Evolutionary conservation across 257 asterid genomes (phyloP).

Genomic region (Solanum acaule): DNA sequence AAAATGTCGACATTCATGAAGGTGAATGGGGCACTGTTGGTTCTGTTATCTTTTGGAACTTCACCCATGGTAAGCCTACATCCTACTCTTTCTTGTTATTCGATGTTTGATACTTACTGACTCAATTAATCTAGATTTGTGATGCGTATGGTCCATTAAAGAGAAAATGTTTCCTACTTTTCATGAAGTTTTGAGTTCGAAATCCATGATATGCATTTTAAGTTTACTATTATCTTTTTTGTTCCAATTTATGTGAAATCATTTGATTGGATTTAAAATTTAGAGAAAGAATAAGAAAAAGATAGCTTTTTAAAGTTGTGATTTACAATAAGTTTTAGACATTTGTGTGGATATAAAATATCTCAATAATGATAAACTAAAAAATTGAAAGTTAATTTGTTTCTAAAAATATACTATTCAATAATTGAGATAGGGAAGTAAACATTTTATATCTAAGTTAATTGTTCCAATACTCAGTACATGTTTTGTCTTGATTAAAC

Average conservation of each 20-base stretch:
- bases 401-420: background rate
- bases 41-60: background rate
- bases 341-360: background rate
- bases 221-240: background rate
- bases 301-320: background rate
- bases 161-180: background rate
- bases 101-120: background rate
- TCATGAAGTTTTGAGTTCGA: background rate
- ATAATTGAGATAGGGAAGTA: background rate
- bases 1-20: background rate
- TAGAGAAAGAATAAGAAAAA: background rate
- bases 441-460: background rate
- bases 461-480: background rate
- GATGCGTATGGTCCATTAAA: background rate
- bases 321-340: background rate
- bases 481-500: background rate
- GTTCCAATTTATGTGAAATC: background rate
- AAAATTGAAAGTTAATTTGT: background rate
- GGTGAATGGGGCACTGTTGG: constrained; percentile 10
- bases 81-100: background rate
- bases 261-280: background rate
- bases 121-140: background rate
- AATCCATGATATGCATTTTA: background rate
- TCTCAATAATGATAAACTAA: background rate
- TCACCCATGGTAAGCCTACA: background rate